These are phyloP conservation scores for Diplodia sapinea DNA, from an alignment of 2,329 filamentous ascomycete species.

Conservation along the genomic window DNA sequence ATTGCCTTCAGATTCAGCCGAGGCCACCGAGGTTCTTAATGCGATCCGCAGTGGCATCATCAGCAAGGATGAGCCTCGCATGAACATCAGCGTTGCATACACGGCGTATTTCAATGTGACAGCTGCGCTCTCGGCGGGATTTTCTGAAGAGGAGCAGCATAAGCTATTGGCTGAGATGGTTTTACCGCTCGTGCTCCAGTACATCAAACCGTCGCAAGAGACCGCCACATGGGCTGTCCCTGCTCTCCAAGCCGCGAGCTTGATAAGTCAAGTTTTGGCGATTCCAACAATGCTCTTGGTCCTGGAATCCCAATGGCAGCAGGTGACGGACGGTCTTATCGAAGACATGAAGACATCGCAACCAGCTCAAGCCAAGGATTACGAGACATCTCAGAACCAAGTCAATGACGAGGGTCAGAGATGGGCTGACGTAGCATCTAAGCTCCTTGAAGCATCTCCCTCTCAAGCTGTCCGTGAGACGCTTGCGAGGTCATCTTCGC, in stretches of 20 bases:
- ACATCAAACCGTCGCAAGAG: constrained; percentile 56
- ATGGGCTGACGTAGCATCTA: constrained; percentile 61
- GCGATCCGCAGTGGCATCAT: constrained; percentile 74
- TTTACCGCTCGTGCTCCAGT: constrained; percentile 60
- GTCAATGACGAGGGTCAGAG: constrained; percentile 70
- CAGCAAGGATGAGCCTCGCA: constrained; percentile 74
- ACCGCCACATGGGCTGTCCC: constrained; percentile 59
- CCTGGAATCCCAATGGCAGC: constrained; percentile 66
- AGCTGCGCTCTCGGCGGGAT: constrained; percentile 51
- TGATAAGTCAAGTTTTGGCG: constrained; percentile 51
- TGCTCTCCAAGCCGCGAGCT: constrained; percentile 44
- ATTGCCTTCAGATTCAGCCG: constrained; percentile 60
- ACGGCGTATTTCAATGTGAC: constrained; percentile 72
- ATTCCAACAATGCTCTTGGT: constrained; percentile 54
- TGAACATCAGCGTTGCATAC: constrained; percentile 74
- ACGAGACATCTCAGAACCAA: constrained; percentile 71
- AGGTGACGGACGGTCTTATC: constrained; percentile 66
- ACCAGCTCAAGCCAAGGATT: constrained; percentile 81
- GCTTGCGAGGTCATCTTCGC: constrained; percentile 47
- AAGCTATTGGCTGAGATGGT: constrained; percentile 56
- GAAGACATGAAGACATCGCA: constrained; percentile 73
- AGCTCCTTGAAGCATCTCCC: constrained; percentile 33
- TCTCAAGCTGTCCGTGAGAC: not conserved
- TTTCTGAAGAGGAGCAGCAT: constrained; percentile 53
- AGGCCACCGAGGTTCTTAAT: constrained; percentile 66